phyloP scores from a whole-genome alignment of 2,329 filamentous ascomycete species.

The Geosmithia flava region DNA sequence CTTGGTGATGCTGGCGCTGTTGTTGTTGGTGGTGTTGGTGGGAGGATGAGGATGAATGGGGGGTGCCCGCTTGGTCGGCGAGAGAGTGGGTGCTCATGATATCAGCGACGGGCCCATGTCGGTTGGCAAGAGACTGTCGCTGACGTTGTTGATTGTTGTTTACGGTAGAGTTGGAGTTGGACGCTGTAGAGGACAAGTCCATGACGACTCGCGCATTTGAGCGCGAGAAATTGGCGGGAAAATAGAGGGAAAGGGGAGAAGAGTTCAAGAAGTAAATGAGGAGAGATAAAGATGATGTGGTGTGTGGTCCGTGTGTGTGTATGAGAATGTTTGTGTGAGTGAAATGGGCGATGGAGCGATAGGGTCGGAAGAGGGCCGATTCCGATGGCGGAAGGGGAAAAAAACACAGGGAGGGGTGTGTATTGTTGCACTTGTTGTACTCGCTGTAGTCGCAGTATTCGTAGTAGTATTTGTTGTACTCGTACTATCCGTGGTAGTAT shows the following conservation, averaged over 20 bases:
- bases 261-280: background rate
- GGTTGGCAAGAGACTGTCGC: background rate
- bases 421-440: no score
- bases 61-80: background rate
- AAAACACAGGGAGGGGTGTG: background rate
- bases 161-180: background rate
- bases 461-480: no score
- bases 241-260: background rate
- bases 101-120: background rate
- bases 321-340: background rate
- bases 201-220: slow-evolving; percentile 1
- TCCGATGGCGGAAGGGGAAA: background rate
- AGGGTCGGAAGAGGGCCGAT: background rate
- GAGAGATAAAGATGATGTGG: no score
- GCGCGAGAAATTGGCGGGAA: background rate
- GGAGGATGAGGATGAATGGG: background rate
- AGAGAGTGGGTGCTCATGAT: background rate
- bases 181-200: slow-evolving; percentile 2
- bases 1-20: background rate
- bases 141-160: background rate
- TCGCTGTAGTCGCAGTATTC: no score
- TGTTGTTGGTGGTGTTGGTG: background rate
- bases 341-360: background rate
- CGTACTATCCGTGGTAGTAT: no score
- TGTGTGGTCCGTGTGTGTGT: no score